Evolutionary conservation across 495 filamentous ascomycete species (phyloP), one percentile per base, ranked within the genome.

Genomic region (Penicillium silybi): DNA sequence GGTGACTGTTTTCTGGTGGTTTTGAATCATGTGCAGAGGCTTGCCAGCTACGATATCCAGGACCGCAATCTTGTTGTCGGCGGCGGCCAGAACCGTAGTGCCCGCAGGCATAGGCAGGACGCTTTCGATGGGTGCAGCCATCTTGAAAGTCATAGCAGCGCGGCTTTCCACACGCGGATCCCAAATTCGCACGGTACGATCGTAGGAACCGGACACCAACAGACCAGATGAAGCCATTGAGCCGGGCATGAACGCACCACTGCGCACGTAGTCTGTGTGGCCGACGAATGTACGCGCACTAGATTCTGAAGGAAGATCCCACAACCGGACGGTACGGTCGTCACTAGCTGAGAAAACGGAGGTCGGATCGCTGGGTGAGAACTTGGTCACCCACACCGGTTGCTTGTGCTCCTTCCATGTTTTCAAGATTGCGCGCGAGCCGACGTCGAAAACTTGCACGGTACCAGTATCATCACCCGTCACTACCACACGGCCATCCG

Each of bases 1-100:
- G 0, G 93, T 97, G 26, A 99, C 90, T 0, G 93, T 96, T 81
- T 97, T 97, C 70, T 99, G 93, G 67, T 99, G 95, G 63, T 91
- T 96, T 48, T 87, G 84, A 39, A 99, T 85, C 51, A 95, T 72
- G 32, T 90, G 85, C 39, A 92, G 67, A 2, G 90, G 90, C 61
- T 88, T 91, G 23, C 88, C 95, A 42, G 91, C 95, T 17, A 97
- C 84, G 18, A 99, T 80, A 68, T 99, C 92, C 56, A 97, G 79
- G n/a, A 99, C 89, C 5, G 85, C 86, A 58, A 99, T 90, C 63
- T 90, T 83, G 67, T 88, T 95, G 39, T 89, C 92, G 20, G 89
- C 80, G 2, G 91, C 82, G 34, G 90, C 90, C 2, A 96, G 80
- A 34, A 97, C 72, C 3, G 90, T 91, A 15, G 92, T 96, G 22